Percentiles rank a stretch among this genome's conserved stretches.
Conservation (phyloP, 164 flowering plant species). For the Dillenia suffruticosa region DNA sequence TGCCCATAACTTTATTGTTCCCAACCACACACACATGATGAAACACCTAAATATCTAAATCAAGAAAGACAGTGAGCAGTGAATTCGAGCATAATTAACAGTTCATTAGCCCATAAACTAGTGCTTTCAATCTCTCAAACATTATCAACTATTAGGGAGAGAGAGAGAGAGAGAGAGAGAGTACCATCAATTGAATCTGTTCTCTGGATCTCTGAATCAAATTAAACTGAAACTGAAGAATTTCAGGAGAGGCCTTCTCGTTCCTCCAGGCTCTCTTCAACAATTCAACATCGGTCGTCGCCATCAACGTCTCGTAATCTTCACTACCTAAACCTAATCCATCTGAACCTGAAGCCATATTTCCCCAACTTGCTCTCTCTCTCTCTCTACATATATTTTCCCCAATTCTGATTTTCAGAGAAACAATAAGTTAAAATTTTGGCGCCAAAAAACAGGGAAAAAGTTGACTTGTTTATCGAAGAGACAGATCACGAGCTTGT, state of each 20-base stretch:
- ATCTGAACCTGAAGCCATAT: conserved; percentile 38
- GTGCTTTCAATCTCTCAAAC: background rate
- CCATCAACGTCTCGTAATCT: conserved; percentile 50
- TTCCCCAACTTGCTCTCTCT: too few species aligned
- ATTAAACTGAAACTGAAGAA: conserved; percentile 47
- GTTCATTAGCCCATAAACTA: background rate
- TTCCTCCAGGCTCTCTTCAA: conserved; percentile 84
- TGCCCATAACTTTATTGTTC: too few species aligned
- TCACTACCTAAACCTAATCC: conserved; percentile 26
- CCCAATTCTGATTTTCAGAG: too few species aligned
- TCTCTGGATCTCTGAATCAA: conserved; percentile 55
- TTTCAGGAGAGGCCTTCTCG: conserved; percentile 88
- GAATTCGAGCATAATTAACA: background rate
- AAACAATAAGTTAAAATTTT: too few species aligned
- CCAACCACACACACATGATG: too few species aligned
- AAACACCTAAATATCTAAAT: too few species aligned
- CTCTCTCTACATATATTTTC: too few species aligned
- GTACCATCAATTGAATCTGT: conserved; percentile 73
- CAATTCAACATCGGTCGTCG: conserved; percentile 68
- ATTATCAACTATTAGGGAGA: background rate
- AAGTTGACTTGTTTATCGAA: too few species aligned
- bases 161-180: conserved; percentile 3
- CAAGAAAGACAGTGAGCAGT: too few species aligned
- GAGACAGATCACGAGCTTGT: conserved; percentile 9
- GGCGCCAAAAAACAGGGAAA: background rate